Percentiles rank a stretch among this genome's conserved stretches.
phyloP scores from a whole-genome alignment of 345 rosid species.

The Gossypium ekmanianum region DNA sequence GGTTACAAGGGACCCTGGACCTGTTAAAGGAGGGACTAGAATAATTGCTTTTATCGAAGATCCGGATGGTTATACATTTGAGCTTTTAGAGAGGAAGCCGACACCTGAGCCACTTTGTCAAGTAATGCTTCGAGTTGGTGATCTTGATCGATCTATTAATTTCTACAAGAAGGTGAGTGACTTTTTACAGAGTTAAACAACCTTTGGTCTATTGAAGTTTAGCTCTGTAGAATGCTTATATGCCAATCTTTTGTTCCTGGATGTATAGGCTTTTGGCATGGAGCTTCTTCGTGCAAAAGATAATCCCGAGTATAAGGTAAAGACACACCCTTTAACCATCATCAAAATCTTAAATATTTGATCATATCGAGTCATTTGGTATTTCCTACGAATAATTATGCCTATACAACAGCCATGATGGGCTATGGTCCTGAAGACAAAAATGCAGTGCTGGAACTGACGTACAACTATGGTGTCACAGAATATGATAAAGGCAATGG shows the following conservation, averaged over 20 bases:
- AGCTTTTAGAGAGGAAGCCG: slow-evolving; percentile 83
- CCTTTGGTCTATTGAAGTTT: not conserved
- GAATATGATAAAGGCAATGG: slow-evolving; percentile 90
- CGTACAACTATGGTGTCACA: slow-evolving; percentile 87
- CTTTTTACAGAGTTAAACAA: not conserved
- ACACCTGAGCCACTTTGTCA: slow-evolving; percentile 96
- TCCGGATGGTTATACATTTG: slow-evolving; percentile 96
- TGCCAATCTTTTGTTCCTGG: slow-evolving; percentile 14
- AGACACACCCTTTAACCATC: not conserved
- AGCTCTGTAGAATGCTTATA: not conserved
- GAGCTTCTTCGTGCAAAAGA: slow-evolving; percentile 84
- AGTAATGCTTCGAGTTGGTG: slow-evolving; percentile 98
- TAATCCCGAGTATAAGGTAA: slow-evolving; percentile 89
- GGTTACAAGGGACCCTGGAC: slow-evolving; percentile 92
- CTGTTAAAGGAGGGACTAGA: slow-evolving; percentile 88
- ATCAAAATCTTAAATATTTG: not conserved
- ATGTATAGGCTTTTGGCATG: slow-evolving; percentile 88
- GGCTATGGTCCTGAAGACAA: slow-evolving; percentile 80
- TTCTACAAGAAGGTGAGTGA: slow-evolving; percentile 78
- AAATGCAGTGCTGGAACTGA: slow-evolving; percentile 48
- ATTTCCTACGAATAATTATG: not conserved
- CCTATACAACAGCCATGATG: slow-evolving; percentile 69
- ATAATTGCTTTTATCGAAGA: slow-evolving; percentile 91
- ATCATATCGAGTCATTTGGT: not conserved
- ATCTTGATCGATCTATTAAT: slow-evolving; percentile 74